Base-by-base conservation (phyloP, 164 flowering plant species). In the Vitis amurensis region DNA sequence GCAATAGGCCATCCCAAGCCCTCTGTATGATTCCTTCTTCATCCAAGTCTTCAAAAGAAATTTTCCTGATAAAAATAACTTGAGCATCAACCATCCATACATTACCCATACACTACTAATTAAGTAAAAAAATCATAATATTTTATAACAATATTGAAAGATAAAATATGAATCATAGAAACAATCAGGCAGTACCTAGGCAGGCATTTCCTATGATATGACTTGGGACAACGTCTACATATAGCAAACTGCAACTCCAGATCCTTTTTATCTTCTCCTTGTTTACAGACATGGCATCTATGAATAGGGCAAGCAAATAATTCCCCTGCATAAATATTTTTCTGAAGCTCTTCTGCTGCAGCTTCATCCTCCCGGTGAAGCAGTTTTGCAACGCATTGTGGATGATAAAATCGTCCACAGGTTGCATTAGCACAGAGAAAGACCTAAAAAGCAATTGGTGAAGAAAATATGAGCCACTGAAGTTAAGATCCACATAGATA, bases 151-250 rank as follows among this genome's bases (percentile, higher is more conserved):
- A 52, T 8, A 50, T 55, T 19, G 27, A 51, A 72, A 30, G 0
- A 13, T 2, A 37, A 31, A 55, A 62, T 23, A 60, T 66, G 15
- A 30, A 47, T 51, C 0, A 12, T 3, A 31, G 49, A 67, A 55
- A 69, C 19, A 52, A 19, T n/a, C 5, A 72, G 29, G 15, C 55
- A 67, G 55, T 72, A 95, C 99, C 88, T 82, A 19, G 98, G 98
- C 72, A 95, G 80, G 80, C 99, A 95, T 81, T 91, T 88, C 68
- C 87, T 75, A 63, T 95, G 99, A 79, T 93, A 95, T 64, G 93
- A 79, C 75, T 63, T 90, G 13, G 99, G 98, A 68, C 99, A 95
- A 8, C 97, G 96, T 66, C 98, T 83, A 66, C 99, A 95, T 0
- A 91, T 64, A 53, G 97, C 98, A 85, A 95, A 87, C 73, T 87